Conservation (phyloP, 2,329 filamentous ascomycete species). For the Stemphylium vesicarium region DNA sequence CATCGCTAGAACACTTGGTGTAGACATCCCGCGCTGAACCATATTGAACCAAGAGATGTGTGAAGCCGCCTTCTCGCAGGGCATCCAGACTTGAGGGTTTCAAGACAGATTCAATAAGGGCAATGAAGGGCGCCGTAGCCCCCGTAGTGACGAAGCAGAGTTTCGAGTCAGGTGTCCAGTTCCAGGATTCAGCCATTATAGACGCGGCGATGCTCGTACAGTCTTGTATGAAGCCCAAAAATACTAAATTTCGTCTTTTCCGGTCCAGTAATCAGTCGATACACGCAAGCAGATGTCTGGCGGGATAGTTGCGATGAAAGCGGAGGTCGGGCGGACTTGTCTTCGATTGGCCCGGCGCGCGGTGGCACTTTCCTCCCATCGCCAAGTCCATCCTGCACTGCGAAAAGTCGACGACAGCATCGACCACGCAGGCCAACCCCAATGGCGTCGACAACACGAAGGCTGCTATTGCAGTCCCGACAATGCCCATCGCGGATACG, state of each 20-base stretch:
- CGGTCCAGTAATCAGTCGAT: neutral
- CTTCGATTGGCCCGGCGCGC: conserved; percentile 27
- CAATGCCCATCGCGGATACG: conserved; percentile 36
- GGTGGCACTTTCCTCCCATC: conserved; percentile 27
- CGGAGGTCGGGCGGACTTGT: conserved; percentile 31
- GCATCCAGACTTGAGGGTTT: conserved; percentile 66
- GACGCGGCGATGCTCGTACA: neutral
- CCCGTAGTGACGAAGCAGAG: conserved; percentile 88
- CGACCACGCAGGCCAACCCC: conserved; percentile 19
- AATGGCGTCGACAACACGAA: conserved; percentile 47
- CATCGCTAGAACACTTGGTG: conserved; percentile 37
- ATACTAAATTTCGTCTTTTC: neutral
- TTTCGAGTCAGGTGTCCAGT: conserved; percentile 40
- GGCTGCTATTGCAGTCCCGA: conserved; percentile 40
- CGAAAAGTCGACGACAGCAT: conserved; percentile 42
- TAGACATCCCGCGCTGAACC: conserved; percentile 69
- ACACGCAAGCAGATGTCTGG: neutral
- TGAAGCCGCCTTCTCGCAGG: conserved; percentile 68
- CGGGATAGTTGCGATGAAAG: conserved; percentile 10
- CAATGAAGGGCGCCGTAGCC: conserved; percentile 83
- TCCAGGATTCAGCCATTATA: conserved; percentile 29
- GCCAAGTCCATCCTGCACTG: conserved; percentile 34
- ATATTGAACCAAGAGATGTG: conserved; percentile 78
- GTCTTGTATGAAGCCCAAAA: neutral
- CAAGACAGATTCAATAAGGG: conserved; percentile 72